These are phyloP conservation scores for Rachicladosporium sp. DNA, from an alignment of 2,329 filamentous ascomycete species.

Conservation along the genomic window DNA sequence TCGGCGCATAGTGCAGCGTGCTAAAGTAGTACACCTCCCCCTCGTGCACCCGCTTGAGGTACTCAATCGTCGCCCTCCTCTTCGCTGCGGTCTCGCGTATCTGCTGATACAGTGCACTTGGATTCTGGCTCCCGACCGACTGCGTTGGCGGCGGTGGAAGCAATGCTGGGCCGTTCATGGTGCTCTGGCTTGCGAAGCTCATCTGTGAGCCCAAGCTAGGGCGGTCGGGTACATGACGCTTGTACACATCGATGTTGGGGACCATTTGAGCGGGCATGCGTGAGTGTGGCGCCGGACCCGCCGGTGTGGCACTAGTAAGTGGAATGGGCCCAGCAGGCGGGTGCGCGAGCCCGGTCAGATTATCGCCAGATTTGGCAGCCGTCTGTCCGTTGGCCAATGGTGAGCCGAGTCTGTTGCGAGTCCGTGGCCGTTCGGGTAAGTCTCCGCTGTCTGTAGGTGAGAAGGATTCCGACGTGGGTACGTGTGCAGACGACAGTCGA, in stretches of 20 bases:
- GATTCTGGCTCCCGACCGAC: conserved; percentile 24
- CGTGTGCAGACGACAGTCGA: conserved; percentile 14
- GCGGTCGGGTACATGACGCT: conserved; percentile 11
- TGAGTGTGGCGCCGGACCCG: no score
- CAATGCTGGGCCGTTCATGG: conserved; percentile 12
- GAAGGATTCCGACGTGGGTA: no score
- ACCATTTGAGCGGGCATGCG: no score
- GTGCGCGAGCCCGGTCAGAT: background rate
- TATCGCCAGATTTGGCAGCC: conserved; percentile 3
- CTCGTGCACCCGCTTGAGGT: conserved; percentile 85
- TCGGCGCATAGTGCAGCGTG: conserved; percentile 78
- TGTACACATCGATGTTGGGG: conserved; percentile 12
- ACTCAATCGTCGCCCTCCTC: conserved; percentile 86
- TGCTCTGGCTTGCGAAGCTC: conserved; percentile 19
- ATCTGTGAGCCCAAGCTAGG: conserved; percentile 1
- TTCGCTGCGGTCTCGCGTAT: conserved; percentile 82
- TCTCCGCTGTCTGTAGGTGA: no score
- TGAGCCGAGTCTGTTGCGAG: no score
- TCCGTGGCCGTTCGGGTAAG: no score
- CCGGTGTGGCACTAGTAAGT: no score
- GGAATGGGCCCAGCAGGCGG: no score
- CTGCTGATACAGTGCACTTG: conserved; percentile 47
- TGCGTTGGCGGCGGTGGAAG: conserved; percentile 9
- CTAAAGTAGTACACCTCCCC: conserved; percentile 97
- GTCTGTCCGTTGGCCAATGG: no score